Conservation (phyloP, 495 filamentous ascomycete genomes). For the Aspergillus kassunensis region DNA sequence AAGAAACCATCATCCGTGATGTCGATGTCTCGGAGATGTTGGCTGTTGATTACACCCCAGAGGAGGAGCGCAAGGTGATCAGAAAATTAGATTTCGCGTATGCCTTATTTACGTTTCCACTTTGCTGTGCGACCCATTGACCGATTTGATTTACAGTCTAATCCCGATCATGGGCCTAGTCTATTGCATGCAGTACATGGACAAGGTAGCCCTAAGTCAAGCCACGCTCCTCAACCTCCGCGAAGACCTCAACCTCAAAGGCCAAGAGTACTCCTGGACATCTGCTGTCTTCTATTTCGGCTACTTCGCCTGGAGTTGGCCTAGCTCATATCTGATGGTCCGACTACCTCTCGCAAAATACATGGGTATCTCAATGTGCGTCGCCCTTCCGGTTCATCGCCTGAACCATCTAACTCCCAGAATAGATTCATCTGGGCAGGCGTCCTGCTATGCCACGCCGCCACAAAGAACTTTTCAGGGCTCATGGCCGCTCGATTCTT, state of each 20-base stretch:
- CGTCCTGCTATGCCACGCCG: slow-evolving; percentile 38
- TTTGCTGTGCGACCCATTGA: neutral
- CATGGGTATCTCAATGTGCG: slow-evolving; percentile 34
- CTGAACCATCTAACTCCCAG: too few species aligned
- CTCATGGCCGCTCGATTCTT: slow-evolving; percentile 50
- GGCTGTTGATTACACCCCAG: slow-evolving; percentile 25
- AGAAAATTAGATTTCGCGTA: slow-evolving; percentile 35
- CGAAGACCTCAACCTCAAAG: slow-evolving; percentile 38
- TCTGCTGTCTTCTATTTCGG: slow-evolving; percentile 49
- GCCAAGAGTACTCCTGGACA: slow-evolving; percentile 46
- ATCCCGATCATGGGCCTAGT: slow-evolving; percentile 49
- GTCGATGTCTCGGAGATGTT: slow-evolving; percentile 35
- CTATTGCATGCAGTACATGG: slow-evolving; percentile 53
- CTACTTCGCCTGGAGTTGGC: slow-evolving; percentile 50
- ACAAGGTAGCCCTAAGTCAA: slow-evolving; percentile 56
- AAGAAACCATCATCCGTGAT: slow-evolving; percentile 22
- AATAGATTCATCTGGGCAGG: slow-evolving; percentile 37
- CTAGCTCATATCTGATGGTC: slow-evolving; percentile 53
- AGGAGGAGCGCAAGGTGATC: slow-evolving; percentile 29
- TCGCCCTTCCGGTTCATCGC: too few species aligned
- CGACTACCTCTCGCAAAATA: slow-evolving; percentile 53
- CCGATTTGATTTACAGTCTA: slow-evolving; percentile 21
- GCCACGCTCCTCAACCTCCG: slow-evolving; percentile 47
- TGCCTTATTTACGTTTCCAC: neutral
- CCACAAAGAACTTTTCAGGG: slow-evolving; percentile 46